phyloP scores from a whole-genome alignment of 2,329 filamentous ascomycete genomes.

The Fusarium dlaminii region DNA sequence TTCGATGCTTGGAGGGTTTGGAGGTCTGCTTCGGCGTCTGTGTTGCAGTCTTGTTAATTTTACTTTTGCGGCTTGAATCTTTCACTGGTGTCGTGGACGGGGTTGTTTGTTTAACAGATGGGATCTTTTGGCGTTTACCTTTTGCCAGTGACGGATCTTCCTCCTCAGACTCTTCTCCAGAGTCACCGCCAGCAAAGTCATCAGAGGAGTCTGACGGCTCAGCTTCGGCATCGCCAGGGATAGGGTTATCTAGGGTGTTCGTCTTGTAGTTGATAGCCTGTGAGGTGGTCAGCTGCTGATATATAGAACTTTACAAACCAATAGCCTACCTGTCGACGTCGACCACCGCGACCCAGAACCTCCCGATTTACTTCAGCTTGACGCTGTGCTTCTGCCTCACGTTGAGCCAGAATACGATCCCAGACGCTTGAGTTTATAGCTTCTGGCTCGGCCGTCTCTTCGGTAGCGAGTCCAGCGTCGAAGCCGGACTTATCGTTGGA shows the following conservation, averaged over 20 bases:
- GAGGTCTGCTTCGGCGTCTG: conserved; percentile 46
- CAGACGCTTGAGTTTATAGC: conserved; percentile 77
- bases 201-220: conserved; percentile 48
- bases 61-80: conserved; percentile 37
- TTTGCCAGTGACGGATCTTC: conserved; percentile 37
- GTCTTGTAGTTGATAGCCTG: conserved; percentile 51
- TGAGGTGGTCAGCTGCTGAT: conserved; percentile 23
- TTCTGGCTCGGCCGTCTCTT: conserved; percentile 61
- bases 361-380: conserved; percentile 75
- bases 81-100: conserved; percentile 41
- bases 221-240: conserved; percentile 40
- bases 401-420: conserved; percentile 87
- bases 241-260: conserved; percentile 30
- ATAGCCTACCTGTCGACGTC: conserved; percentile 63
- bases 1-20: conserved; percentile 20
- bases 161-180: conserved; percentile 44
- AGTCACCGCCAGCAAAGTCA: conserved; percentile 47
- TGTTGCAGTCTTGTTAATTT: conserved; percentile 46
- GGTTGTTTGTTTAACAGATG: conserved; percentile 35
- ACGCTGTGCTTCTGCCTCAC: conserved; percentile 80
- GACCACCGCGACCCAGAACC: conserved; percentile 85
- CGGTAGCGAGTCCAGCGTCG: conserved; percentile 67
- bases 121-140: conserved; percentile 50
- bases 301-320: neutral
- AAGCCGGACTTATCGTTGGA: conserved; percentile 79